These are phyloP conservation scores for Prinsepia uniflora DNA, from an alignment of 306 rosid species.

Conservation along the genomic window DNA sequence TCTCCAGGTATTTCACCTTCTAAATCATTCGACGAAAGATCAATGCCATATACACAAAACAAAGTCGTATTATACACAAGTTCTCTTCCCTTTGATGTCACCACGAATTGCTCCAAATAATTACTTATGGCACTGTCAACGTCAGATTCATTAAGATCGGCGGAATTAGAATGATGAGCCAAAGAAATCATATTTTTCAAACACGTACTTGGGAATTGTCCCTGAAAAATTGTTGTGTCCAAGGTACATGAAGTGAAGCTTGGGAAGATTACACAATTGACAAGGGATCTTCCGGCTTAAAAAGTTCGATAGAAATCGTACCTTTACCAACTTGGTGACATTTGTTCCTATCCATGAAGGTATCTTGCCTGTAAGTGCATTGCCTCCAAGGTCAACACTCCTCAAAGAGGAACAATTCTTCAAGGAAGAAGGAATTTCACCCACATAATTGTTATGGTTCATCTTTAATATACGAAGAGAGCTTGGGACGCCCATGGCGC, in stretches of 20 bases:
- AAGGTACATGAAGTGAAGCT: not conserved
- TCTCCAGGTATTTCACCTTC: constrained; percentile 4
- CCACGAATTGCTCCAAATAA: not conserved
- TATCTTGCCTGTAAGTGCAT: not conserved
- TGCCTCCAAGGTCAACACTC: not conserved
- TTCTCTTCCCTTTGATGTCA: not conserved
- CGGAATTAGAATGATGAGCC: not conserved
- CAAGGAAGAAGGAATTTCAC: not conserved
- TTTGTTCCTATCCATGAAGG: not conserved
- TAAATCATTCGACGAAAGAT: not conserved
- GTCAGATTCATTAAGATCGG: no score
- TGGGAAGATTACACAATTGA: not conserved
- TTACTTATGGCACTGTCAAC: no score
- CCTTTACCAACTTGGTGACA: not conserved
- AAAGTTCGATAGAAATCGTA: not conserved
- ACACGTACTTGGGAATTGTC: not conserved
- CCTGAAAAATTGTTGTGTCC: not conserved
- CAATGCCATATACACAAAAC: accelerated
- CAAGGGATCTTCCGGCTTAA: not conserved
- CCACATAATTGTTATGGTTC: not conserved
- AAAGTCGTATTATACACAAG: not conserved
- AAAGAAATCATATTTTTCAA: not conserved
- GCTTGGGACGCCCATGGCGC: not conserved
- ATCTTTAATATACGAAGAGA: not conserved
- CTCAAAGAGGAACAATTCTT: not conserved